These are phyloP conservation scores for Phytophthora foliorum DNA, from an alignment of 352 stramenopile genomes.

Conservation along the genomic window DNA sequence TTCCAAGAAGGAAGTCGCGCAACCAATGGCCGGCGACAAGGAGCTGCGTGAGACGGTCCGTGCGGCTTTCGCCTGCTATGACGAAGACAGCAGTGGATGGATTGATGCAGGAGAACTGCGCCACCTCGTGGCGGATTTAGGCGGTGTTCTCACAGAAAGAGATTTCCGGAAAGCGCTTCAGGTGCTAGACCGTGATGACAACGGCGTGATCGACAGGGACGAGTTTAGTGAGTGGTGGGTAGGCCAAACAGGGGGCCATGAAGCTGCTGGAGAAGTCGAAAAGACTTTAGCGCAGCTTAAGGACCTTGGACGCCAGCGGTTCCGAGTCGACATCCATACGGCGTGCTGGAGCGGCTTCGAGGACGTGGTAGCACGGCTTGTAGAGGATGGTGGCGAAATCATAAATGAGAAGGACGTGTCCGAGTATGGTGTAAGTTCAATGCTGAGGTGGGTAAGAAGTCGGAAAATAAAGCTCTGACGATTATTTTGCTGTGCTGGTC, in stretches of 20 bases:
- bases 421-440: conserved; percentile 58
- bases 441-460: background rate
- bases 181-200: conserved; percentile 60
- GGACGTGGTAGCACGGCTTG: conserved; percentile 55
- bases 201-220: conserved; percentile 61
- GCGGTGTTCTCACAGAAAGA: conserved; percentile 57
- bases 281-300: conserved; percentile 62
- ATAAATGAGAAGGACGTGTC: conserved; percentile 52
- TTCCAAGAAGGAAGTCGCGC: too few relatives aligned
- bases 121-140: conserved; percentile 63
- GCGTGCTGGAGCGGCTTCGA: conserved; percentile 61
- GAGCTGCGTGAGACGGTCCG: conserved; percentile 66
- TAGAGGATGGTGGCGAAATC: conserved; percentile 53
- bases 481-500: background rate
- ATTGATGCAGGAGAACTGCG: conserved; percentile 65
- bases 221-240: conserved; percentile 77
- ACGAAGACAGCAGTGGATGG: conserved; percentile 60
- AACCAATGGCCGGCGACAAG: conserved; percentile 27
- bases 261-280: conserved; percentile 52
- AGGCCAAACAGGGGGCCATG: conserved; percentile 44
- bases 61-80: conserved; percentile 69
- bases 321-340: conserved; percentile 74
- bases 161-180: conserved; percentile 49
- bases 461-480: background rate
- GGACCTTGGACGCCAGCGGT: conserved; percentile 60